A percentile compares a stretch with the other conserved stretches of the same genome.
Evolutionary conservation across 2,329 filamentous ascomycete genomes (phyloP).

Genomic region (Arthrinium puccinioides): DNA sequence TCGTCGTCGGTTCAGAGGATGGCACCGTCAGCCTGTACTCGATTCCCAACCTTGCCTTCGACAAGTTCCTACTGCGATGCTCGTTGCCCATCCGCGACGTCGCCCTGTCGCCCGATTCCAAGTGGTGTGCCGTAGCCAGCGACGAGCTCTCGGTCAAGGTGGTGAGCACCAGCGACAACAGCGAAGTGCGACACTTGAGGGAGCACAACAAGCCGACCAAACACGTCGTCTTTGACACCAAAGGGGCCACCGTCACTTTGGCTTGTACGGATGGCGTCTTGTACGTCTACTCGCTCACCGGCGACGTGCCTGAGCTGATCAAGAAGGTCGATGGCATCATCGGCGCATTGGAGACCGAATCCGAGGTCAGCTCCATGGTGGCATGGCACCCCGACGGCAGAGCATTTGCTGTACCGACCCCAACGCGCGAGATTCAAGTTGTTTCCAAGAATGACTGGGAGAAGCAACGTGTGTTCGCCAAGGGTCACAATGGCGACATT

Average conservation of each 20-base stretch:
- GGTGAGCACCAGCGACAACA: slow-evolving; percentile 74
- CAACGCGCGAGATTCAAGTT: slow-evolving; percentile 75
- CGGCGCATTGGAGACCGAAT: slow-evolving; percentile 66
- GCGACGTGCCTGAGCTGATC: slow-evolving; percentile 73
- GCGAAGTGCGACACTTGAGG: slow-evolving; percentile 66
- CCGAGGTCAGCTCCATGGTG: slow-evolving; percentile 66
- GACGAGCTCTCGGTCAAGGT: slow-evolving; percentile 91
- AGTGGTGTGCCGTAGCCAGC: slow-evolving; percentile 93
- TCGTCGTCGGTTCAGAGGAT: slow-evolving; percentile 86
- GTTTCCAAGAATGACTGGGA: slow-evolving; percentile 89
- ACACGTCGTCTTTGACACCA: slow-evolving; percentile 81
- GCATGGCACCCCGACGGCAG: slow-evolving; percentile 93
- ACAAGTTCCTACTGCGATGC: slow-evolving; percentile 74
- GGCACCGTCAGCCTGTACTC: slow-evolving; percentile 93
- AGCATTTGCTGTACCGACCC: slow-evolving; percentile 79
- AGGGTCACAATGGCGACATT: slow-evolving; percentile 76
- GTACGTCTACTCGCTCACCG: slow-evolving; percentile 79
- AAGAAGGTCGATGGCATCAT: slow-evolving; percentile 83
- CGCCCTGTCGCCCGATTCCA: slow-evolving; percentile 69
- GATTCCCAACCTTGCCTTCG: slow-evolving; percentile 65
- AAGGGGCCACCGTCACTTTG: slow-evolving; percentile 65
- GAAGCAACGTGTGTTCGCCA: slow-evolving; percentile 70
- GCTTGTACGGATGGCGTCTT: slow-evolving; percentile 85
- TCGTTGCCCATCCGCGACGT: slow-evolving; percentile 84
- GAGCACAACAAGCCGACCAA: slow-evolving; percentile 86